A percentile compares a stretch with the other conserved stretches of the same genome.
Evolutionary conservation across 305 asterid species (phyloP).

Genomic region (Solanum hybrid): DNA sequence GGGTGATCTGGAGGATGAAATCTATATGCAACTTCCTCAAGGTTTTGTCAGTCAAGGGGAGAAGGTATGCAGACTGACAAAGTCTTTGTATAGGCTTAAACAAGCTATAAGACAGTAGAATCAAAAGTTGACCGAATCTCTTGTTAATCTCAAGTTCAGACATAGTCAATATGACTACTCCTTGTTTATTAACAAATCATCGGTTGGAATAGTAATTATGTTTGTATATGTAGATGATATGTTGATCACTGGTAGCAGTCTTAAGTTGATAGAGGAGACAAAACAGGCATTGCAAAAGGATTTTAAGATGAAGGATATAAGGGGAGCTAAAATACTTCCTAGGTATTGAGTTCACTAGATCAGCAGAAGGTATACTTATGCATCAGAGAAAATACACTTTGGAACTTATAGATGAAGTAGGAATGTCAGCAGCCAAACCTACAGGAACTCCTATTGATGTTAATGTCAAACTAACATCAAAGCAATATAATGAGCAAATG

Average conservation of each 20-base stretch:
- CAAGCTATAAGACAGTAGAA: background rate
- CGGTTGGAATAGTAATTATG: background rate
- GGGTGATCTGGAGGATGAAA: background rate
- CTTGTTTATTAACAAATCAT: background rate
- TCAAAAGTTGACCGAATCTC: background rate
- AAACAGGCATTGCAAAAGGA: background rate
- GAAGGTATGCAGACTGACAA: background rate
- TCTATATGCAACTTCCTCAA: background rate
- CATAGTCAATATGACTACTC: background rate
- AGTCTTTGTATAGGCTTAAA: background rate
- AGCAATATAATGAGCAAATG: background rate
- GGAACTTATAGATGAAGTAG: background rate
- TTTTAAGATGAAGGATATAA: background rate
- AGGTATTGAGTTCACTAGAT: background rate
- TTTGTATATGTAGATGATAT: background rate
- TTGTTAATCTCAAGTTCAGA: background rate
- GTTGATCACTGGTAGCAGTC: background rate
- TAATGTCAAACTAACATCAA: background rate
- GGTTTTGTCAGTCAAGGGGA: background rate
- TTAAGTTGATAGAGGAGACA: background rate
- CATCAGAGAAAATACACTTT: background rate
- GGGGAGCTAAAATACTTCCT: background rate
- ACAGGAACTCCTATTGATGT: background rate
- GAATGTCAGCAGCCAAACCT: background rate
- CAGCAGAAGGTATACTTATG: background rate